These are phyloP conservation scores for Dillenia suffruticosa DNA, from an alignment of 164 flowering plant genomes.

Conservation along the genomic window DNA sequence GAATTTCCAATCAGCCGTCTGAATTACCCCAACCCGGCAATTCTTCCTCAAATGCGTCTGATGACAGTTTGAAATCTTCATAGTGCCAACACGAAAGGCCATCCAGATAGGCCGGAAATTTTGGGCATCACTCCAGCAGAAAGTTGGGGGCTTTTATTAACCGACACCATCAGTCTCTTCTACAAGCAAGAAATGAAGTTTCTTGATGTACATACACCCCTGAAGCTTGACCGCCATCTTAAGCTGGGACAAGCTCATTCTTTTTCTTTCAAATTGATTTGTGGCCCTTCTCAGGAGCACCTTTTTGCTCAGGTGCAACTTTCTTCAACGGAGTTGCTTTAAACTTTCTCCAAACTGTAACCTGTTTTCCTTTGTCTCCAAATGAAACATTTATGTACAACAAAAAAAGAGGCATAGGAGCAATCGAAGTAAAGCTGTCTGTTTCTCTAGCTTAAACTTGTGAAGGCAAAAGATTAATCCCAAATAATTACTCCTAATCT, in stretches of 20 bases:
- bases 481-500: no score
- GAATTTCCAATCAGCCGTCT: slow-evolving; percentile 49
- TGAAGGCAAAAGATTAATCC: no score
- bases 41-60: slow-evolving; percentile 48
- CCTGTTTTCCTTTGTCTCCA: no score
- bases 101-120: neutral
- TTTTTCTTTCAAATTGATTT: neutral
- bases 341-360: no score
- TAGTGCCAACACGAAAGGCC: slow-evolving; percentile 28
- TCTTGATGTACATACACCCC: slow-evolving; percentile 19
- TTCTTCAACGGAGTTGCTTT: no score
- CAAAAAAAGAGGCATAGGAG: no score
- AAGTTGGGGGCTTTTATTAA: neutral
- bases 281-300: no score
- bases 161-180: neutral
- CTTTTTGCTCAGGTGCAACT: no score
- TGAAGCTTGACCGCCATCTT: slow-evolving; percentile 4
- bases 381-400: no score
- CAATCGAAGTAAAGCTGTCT: no score
- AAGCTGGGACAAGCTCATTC: neutral
- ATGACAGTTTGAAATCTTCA: slow-evolving; percentile 41
- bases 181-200: neutral
- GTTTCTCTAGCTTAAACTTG: no score
- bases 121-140: neutral
- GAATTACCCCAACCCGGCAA: slow-evolving; percentile 40